A percentile compares a stretch with the other conserved stretches of the same genome.
These are phyloP conservation scores for Penicillium griseofulvum DNA, from an alignment of 2,329 filamentous ascomycete genomes.

Conservation along the genomic window DNA sequence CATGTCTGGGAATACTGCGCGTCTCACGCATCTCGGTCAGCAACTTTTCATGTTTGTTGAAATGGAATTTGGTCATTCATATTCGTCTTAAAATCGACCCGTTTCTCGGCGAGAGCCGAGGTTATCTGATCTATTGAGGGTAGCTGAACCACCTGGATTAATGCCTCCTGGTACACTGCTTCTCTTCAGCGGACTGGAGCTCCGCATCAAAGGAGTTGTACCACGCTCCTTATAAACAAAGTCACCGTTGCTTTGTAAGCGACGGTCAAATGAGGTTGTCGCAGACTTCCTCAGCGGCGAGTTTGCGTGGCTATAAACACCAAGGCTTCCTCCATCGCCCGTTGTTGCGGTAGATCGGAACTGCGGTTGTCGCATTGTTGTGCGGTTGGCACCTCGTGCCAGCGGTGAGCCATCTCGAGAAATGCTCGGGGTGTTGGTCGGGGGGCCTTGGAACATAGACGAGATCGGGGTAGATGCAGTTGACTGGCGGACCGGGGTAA, in stretches of 20 bases:
- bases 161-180: slow-evolving; percentile 40
- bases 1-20: neutral
- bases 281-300: slow-evolving; percentile 80
- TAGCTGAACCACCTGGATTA: slow-evolving; percentile 29
- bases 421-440: slow-evolving; percentile 43
- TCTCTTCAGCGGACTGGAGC: slow-evolving; percentile 44
- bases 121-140: slow-evolving; percentile 34
- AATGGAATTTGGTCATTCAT: slow-evolving; percentile 11
- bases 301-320: slow-evolving; percentile 73
- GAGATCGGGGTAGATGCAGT: slow-evolving; percentile 44
- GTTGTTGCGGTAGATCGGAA: slow-evolving; percentile 46
- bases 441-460: slow-evolving; percentile 28
- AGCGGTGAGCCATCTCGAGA: slow-evolving; percentile 50
- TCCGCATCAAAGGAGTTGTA: slow-evolving; percentile 38
- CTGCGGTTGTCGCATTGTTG: slow-evolving; percentile 55
- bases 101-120: slow-evolving; percentile 30
- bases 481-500: slow-evolving; percentile 38
- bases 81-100: slow-evolving; percentile 27
- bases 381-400: slow-evolving; percentile 35
- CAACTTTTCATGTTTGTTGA: neutral
- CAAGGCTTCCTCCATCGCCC: slow-evolving; percentile 73
- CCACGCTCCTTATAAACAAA: slow-evolving; percentile 36
- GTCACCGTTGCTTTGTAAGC: slow-evolving; percentile 41
- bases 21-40: neutral
- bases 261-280: slow-evolving; percentile 54